Conservation (phyloP, 2,329 filamentous ascomycete species). For the Fusarium metavorans region DNA sequence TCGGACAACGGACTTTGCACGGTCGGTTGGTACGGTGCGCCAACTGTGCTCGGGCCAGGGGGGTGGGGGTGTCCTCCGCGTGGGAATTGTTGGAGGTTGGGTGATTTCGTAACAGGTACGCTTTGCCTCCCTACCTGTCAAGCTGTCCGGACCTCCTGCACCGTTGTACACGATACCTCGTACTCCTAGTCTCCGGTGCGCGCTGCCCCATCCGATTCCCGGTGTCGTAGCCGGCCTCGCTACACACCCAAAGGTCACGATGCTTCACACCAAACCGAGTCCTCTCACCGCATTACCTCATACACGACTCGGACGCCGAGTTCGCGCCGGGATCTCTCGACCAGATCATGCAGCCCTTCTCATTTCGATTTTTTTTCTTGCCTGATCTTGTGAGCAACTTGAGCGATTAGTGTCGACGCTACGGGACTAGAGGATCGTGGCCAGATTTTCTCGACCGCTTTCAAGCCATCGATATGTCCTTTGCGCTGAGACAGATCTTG, state of each 20-base stretch:
- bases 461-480: slow-evolving; percentile 2
- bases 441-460: slow-evolving; percentile 18
- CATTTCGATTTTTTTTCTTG: slow-evolving; percentile 36
- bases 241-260: slow-evolving; percentile 41
- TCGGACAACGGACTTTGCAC: slow-evolving; percentile 25
- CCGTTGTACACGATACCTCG: slow-evolving; percentile 33
- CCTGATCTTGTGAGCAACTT: slow-evolving; percentile 41
- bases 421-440: slow-evolving; percentile 24
- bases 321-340: slow-evolving; percentile 44
- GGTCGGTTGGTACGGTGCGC: slow-evolving; percentile 25
- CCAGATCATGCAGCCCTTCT: slow-evolving; percentile 41
- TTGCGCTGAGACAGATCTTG: slow-evolving; percentile 16
- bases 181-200: slow-evolving; percentile 22
- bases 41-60: slow-evolving; percentile 21
- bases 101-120: slow-evolving; percentile 44
- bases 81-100: slow-evolving; percentile 40
- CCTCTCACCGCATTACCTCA: slow-evolving; percentile 48
- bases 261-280: slow-evolving; percentile 45
- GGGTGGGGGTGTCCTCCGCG: slow-evolving; percentile 35
- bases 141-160: slow-evolving; percentile 4
- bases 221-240: slow-evolving; percentile 42
- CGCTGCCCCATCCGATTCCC: slow-evolving; percentile 35
- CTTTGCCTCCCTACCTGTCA: slow-evolving; percentile 21
- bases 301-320: slow-evolving; percentile 46
- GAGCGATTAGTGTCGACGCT: slow-evolving; percentile 40